Percentiles rank a stretch among this genome's conserved stretches.
Evolutionary conservation across 116 monocot genomes (phyloP).

Genomic region (Dioscorea cayenensis): DNA sequence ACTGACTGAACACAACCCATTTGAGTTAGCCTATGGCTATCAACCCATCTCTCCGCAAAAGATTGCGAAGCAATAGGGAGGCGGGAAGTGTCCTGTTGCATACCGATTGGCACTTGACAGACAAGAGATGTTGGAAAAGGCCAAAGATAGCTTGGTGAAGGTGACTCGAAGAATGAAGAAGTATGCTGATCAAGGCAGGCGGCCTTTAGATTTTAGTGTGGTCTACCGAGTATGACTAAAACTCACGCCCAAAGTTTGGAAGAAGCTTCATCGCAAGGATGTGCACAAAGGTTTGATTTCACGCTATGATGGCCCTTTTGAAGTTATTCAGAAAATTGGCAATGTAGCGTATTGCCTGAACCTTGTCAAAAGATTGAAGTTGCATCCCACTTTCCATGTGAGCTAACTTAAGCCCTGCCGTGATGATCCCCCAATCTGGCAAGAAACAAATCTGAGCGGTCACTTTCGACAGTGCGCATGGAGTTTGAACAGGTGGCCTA

Average conservation of each 20-base stretch:
- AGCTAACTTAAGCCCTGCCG: background rate
- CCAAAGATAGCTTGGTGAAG: background rate
- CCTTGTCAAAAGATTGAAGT: background rate
- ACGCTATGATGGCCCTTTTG: background rate
- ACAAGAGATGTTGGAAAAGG: background rate
- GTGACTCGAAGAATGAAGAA: background rate
- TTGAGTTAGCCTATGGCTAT: background rate
- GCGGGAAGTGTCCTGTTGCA: background rate
- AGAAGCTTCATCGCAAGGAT: background rate
- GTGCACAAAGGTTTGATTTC: background rate
- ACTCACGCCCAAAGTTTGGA: background rate
- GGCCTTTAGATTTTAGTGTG: background rate
- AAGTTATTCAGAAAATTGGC: background rate
- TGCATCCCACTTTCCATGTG: background rate
- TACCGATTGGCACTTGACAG: background rate
- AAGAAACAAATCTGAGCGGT: background rate
- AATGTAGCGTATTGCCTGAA: background rate
- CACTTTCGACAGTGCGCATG: background rate
- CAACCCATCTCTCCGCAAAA: conserved; percentile 1
- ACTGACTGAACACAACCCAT: background rate
- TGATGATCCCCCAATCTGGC: background rate
- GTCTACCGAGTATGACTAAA: background rate
- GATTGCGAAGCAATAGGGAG: background rate
- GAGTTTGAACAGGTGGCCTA: background rate
- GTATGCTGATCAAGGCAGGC: background rate